Percentiles rank a stretch among this genome's conserved stretches.
Conservation (phyloP, 345 rosid genomes). For the Firmiana major region DNA sequence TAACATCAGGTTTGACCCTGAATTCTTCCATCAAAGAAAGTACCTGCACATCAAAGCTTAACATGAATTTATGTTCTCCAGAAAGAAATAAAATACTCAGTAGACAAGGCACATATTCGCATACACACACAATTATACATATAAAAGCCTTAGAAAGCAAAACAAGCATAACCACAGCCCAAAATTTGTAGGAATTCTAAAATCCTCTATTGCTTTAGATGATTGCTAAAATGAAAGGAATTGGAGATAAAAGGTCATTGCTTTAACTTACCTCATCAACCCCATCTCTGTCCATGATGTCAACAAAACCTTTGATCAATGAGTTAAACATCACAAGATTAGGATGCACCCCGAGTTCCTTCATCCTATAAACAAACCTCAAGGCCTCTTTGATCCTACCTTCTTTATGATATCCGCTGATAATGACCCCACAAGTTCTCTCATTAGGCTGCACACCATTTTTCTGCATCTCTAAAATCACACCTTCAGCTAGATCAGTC, state of each 20-base stretch:
- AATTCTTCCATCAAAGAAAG: slow-evolving; percentile 52
- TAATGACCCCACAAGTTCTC: slow-evolving; percentile 52
- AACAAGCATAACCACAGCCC: not conserved
- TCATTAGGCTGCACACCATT: slow-evolving; percentile 44
- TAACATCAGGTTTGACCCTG: slow-evolving; percentile 54
- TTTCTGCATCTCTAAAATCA: slow-evolving; percentile 44
- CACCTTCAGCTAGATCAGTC: slow-evolving; percentile 39
- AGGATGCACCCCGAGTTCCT: slow-evolving; percentile 42
- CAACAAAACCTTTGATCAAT: slow-evolving; percentile 58
- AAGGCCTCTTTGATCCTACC: slow-evolving; percentile 50
- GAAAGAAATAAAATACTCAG: not conserved
- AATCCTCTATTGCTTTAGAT: not conserved
- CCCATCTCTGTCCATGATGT: slow-evolving; percentile 57
- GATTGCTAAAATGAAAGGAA: too few relatives aligned
- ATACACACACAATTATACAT: too few relatives aligned
- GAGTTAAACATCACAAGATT: slow-evolving; percentile 56
- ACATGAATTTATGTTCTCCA: not conserved
- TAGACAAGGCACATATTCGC: not conserved
- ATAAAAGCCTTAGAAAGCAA: not conserved
- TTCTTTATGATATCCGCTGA: slow-evolving; percentile 58
- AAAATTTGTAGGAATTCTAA: not conserved
- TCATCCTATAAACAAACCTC: slow-evolving; percentile 47
- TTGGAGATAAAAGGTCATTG: not conserved
- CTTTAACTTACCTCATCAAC: slow-evolving; percentile 47
- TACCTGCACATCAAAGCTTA: slow-evolving; percentile 37